phyloP scores from a whole-genome alignment of 2,329 filamentous ascomycete species.

The Massarina eburnea region DNA sequence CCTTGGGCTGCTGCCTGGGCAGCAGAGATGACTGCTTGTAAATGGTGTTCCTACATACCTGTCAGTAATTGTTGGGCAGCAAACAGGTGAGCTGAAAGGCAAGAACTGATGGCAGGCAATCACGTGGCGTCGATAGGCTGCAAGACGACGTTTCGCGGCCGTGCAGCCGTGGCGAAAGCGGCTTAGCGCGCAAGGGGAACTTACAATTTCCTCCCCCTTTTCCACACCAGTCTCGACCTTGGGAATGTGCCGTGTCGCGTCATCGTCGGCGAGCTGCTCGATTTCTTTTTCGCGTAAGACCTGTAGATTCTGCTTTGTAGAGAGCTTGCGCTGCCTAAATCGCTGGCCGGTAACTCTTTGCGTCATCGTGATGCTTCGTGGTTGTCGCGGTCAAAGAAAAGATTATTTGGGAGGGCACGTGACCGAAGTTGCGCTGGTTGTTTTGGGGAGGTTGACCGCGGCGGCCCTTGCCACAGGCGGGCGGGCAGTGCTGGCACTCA shows the following conservation, averaged over 20 bases:
- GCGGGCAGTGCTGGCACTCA: slow-evolving; percentile 12
- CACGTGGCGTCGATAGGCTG: slow-evolving; percentile 5
- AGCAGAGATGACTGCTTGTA: slow-evolving; percentile 79
- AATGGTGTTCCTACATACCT: slow-evolving; percentile 78
- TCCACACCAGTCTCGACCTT: slow-evolving; percentile 96
- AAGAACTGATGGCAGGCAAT: neutral
- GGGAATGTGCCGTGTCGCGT: slow-evolving; percentile 75
- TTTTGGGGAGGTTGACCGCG: neutral
- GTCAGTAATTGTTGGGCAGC: slow-evolving; percentile 17
- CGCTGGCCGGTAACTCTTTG: slow-evolving; percentile 52
- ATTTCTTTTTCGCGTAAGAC: slow-evolving; percentile 90
- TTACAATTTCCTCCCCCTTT: slow-evolving; percentile 94
- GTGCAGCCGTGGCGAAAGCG: slow-evolving; percentile 22
- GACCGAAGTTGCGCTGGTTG: slow-evolving; percentile 18
- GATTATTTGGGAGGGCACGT: slow-evolving; percentile 20
- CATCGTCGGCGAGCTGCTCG: slow-evolving; percentile 82
- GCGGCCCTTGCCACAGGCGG: slow-evolving; percentile 4
- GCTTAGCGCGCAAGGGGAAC: slow-evolving; percentile 49
- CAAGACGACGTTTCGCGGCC: slow-evolving; percentile 1
- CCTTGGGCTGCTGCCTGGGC: slow-evolving; percentile 58
- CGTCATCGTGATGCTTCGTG: slow-evolving; percentile 36
- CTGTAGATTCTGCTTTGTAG: slow-evolving; percentile 82
- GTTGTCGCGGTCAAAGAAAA: slow-evolving; percentile 6
- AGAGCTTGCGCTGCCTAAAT: slow-evolving; percentile 87
- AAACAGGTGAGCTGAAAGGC: neutral